Conservation (phyloP, 495 filamentous ascomycete genomes). For the Penicillium cataractarum region DNA sequence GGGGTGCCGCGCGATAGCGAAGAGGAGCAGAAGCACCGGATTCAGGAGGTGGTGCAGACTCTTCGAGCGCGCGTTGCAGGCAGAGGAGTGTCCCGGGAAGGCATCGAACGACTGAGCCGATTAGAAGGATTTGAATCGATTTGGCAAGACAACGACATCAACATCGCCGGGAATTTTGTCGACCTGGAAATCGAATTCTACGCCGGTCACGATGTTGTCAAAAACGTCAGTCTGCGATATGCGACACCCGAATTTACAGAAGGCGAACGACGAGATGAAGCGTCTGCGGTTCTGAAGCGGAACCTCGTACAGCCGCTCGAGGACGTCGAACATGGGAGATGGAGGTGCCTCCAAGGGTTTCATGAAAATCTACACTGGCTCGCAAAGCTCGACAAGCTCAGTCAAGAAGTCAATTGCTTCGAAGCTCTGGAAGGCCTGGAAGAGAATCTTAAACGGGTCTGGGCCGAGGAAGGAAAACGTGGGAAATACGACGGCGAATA, state of each 20-base stretch:
- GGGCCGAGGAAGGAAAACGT: constrained; percentile 54
- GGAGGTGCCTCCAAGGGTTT: constrained; percentile 70
- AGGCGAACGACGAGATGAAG: constrained; percentile 46
- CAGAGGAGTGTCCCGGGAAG: constrained; percentile 72
- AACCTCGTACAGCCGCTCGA: constrained; percentile 49
- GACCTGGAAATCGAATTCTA: constrained; percentile 57
- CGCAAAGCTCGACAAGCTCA: constrained; percentile 77
- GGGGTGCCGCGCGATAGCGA: constrained; percentile 50
- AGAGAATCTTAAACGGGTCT: constrained; percentile 66
- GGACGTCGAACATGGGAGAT: constrained; percentile 43
- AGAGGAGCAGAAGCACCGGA: constrained; percentile 57
- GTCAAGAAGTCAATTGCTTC: constrained; percentile 82
- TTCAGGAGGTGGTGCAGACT: constrained; percentile 48
- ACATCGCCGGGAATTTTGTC: constrained; percentile 69
- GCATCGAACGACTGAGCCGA: constrained; percentile 74
- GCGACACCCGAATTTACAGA: constrained; percentile 48
- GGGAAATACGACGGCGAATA: constrained; percentile 49
- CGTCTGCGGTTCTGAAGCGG: constrained; percentile 54
- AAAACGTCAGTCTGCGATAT: constrained; percentile 50
- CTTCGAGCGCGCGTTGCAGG: constrained; percentile 48
- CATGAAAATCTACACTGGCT: constrained; percentile 79
- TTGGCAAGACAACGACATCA: constrained; percentile 69
- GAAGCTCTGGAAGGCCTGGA: constrained; percentile 84
- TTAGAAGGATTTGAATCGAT: constrained; percentile 74
- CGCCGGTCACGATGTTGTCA: constrained; percentile 47